Evolutionary conservation across 495 filamentous ascomycete genomes (phyloP), one percentile per base, ranked within the genome.

Genomic region (Talaromyces borbonicus): DNA sequence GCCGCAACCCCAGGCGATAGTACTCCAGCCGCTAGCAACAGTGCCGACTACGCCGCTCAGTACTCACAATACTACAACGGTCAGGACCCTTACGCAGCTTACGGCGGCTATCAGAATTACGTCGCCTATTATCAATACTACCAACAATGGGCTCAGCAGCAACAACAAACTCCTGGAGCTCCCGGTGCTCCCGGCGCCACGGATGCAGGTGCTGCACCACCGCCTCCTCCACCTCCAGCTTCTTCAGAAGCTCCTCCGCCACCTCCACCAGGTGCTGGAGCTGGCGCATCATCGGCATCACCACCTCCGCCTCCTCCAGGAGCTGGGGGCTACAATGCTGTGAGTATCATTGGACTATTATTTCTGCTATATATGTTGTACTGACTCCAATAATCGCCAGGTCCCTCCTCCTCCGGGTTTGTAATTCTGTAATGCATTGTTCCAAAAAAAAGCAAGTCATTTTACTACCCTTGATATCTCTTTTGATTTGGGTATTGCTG

Each of bases 81-180:
- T 29, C 65, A 68, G 48, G 92, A 98, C 52, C 90, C 90, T 0
- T 98, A 96, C 59, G 88, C 87, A 3, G 81, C 85, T 22, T 96
- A 93, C 50, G 92, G 92, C 47, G 92, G 92, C 20, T 92, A 92
- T 56, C 73, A 78, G 51, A 80, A 77, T 31, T 90, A 94, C 47
- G 69, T 85, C 40, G 66, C 67, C 27, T 69, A 72, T 56, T 80
- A 79, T 52, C 78, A 83, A 55, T 87, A 88, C 57, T 83, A 87
- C 46, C 78, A 82, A 48, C 73, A 79, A 53, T 72, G 69, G 31
- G 70, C 71, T 30, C 75, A 78, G 46, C 73, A 71, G 43, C 72
- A 73, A 50, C 62, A 68, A 39, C 61, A 58, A 26, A 62, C 62
- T n/a, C n/a, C n/a, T 15, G 57, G 53, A 35, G 52, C 51, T 41